Evolutionary conservation across 345 rosid species (phyloP).

Genomic region (Heritiera littoralis): DNA sequence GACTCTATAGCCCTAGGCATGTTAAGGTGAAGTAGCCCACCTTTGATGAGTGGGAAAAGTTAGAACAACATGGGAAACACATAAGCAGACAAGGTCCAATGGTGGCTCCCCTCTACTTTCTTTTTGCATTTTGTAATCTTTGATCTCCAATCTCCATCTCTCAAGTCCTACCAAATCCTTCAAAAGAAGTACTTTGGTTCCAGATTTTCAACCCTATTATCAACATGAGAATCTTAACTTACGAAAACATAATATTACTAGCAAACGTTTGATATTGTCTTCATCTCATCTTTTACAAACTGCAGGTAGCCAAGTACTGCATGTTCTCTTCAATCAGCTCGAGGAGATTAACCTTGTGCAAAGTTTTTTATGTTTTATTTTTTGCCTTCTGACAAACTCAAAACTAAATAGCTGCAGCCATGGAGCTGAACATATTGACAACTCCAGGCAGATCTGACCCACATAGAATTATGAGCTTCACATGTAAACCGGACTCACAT

Average conservation of each 20-base stretch:
- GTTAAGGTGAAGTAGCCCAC: slow-evolving; percentile 6
- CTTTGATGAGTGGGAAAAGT: slow-evolving; percentile 28
- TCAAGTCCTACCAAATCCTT: slow-evolving; percentile 25
- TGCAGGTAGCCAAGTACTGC: background rate
- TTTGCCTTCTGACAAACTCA: background rate
- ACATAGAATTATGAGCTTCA: slow-evolving; percentile 36
- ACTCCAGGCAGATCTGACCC: slow-evolving; percentile 32
- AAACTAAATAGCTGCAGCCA: slow-evolving; percentile 9
- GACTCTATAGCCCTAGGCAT: slow-evolving; percentile 22
- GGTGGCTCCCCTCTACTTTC: background rate
- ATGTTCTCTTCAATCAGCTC: slow-evolving; percentile 1
- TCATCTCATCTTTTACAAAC: background rate
- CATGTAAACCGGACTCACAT: slow-evolving; percentile 32
- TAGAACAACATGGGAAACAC: slow-evolving; percentile 19
- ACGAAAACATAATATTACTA: background rate
- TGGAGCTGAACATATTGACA: slow-evolving; percentile 14
- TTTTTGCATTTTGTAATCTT: background rate
- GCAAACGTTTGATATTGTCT: background rate
- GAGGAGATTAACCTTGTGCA: background rate
- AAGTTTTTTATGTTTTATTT: background rate
- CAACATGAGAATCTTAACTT: slow-evolving; percentile 9
- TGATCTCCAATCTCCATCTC: slow-evolving; percentile 14
- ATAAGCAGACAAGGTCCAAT: slow-evolving; percentile 16
- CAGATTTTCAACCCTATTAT: slow-evolving; percentile 15
- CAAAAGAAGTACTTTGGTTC: slow-evolving; percentile 20